A percentile compares a stretch with the other conserved stretches of the same genome.
phyloP scores from a whole-genome alignment of 495 filamentous ascomycete species.

The Talaromyces wortmannii region DNA sequence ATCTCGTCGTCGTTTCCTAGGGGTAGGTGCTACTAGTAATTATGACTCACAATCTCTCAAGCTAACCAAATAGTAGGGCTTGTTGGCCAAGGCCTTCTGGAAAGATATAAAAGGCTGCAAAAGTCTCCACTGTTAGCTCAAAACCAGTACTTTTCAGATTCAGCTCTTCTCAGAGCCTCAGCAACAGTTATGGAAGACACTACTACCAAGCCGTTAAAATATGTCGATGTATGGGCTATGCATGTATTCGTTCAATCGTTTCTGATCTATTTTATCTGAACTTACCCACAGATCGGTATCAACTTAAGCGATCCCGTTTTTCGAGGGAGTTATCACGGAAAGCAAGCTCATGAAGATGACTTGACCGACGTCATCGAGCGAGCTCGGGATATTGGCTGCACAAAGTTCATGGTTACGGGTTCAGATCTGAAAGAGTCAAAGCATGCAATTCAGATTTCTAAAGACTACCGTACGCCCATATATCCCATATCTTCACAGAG shows the following conservation, averaged over 20 bases:
- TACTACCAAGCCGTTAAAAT: conserved; percentile 23
- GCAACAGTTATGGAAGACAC: conserved; percentile 27
- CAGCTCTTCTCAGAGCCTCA: not conserved
- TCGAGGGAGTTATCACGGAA: conserved; percentile 76
- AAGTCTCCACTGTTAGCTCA: not conserved
- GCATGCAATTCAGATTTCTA: conserved; percentile 65
- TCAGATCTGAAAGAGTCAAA: conserved; percentile 73
- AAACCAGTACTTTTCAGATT: not conserved
- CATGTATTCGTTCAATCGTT: not conserved
- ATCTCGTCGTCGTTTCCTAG: not conserved
- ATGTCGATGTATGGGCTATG: conserved; percentile 30
- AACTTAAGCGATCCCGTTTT: conserved; percentile 90
- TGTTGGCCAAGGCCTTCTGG: not conserved
- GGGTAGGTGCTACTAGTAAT: not conserved
- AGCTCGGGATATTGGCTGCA: conserved; percentile 68
- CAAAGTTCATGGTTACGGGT: conserved; percentile 91
- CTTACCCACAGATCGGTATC: conserved; percentile 63
- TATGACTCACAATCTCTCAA: not conserved
- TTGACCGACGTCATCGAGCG: conserved; percentile 68
- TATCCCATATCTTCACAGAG: not conserved
- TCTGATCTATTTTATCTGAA: not conserved
- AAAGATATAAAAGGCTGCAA: not conserved
- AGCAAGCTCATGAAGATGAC: conserved; percentile 72
- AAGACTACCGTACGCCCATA: conserved; percentile 58
- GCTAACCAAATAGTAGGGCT: not conserved